Base-by-base conservation (phyloP, 768 basidiomycete genomes). In the Russula griseocarnosa region DNA sequence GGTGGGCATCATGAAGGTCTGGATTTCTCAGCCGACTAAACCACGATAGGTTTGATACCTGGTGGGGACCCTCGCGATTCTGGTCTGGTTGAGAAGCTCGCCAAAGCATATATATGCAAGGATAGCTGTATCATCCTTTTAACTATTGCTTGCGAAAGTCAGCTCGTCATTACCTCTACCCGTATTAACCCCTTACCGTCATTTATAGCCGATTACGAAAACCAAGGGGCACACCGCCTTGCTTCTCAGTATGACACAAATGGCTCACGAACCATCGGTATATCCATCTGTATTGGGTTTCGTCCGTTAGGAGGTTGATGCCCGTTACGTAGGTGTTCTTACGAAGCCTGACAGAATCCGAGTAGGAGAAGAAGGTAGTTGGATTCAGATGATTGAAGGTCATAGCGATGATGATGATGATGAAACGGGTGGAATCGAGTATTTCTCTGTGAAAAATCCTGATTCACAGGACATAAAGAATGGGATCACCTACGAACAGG, bases 261-360 rank as follows among this genome's bases (percentile, higher is more conserved):
- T 1, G 87, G 88, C 0, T 81, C 78, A 52, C 79, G 88, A 6
- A 92, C 88, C 0, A 85, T 91, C 20, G 88, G 90, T 88, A 65
- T 14, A 79, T 67, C 5, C 20, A 38, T 24, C 13, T 11, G n/a
- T 65, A n/a, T 51, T n/a, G 24, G 18, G 14, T 42, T 9, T 46
- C 38, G 44, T 22, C 32, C 50, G 8, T 47, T 18, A 51, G 0
- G 34, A 13, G 13, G 28, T 11, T 60, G 20, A 63, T 26, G 5
- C 26, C 20, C 2, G 5, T n/a, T 8, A 26, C 7, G 18, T 46
- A 67, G 55, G 60, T 34, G 61, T 61, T 11, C 61, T 65, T 14
- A 50, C 61, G 34, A 62, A 60, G 51, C 62, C 60, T 46, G 63
- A 68, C 22, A 42, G 60, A 34, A 58, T 68, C 36, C 51, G 52